Base-by-base conservation (phyloP, 192 early-diverging fungal species). In the Spinellus fusiger region DNA sequence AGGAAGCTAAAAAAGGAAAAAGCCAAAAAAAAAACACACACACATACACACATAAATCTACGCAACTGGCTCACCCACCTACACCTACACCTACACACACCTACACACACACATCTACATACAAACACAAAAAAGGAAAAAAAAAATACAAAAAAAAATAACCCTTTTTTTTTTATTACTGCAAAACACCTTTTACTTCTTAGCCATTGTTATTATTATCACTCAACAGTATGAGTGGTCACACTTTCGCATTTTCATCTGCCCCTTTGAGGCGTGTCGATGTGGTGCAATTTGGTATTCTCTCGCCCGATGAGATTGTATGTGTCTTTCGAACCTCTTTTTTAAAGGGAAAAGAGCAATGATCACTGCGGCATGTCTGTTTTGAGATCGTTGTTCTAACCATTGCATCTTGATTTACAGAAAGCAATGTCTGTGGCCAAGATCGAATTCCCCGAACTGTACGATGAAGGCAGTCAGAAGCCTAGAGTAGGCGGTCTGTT, bases 271-370 rank as follows among this genome's bases (percentile, higher is more conserved):
- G 89, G 69, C 84, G 85, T 54, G 93, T 96, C 44, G 84, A 93
- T 61, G 79, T 81, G 62, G 91, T 98, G 46, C 96, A 96, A 77
- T 98, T 98, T 82, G 92, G 94, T 50, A 86, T 98, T 49, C 81
- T 98, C 50, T 88, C 92, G 23, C 96, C 96, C 31, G 93, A 98
- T 46, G 96, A 96, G 75, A 94, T 94, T 77, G 95, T 98, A 90
- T 34, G 54, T 67, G 56, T 23, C 18, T 35, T 35, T 50, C 47
- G 13, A 20, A 52, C 29, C 51, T 28, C 28, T 53, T 59, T 15
- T 50, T 28, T 34, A 47, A 34, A 32, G 22, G 10, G 57, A 23
- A 48, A 22, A 26, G 3, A 28, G 12, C 22, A 16, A 18, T 44
- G 40, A 44, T 44, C 40, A 18, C 40, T 44, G 18, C 40, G 40